Evolutionary conservation across 2,329 filamentous ascomycete species (phyloP).

Genomic region (Colletotrichum truncatum): DNA sequence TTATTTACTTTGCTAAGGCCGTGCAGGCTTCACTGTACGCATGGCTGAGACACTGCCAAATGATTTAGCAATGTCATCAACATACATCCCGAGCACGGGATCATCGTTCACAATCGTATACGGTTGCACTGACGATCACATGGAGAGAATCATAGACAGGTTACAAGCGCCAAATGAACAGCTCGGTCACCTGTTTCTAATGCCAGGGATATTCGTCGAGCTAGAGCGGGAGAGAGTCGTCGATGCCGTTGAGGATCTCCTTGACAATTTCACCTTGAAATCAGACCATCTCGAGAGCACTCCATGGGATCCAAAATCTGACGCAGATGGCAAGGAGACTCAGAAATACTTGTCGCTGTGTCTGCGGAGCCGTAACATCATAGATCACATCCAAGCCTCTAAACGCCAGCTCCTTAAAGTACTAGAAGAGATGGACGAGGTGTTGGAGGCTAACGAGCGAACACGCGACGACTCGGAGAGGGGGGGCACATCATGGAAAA

Average conservation of each 20-base stretch:
- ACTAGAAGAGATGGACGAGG: background rate
- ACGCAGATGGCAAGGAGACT: background rate
- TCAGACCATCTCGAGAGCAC: background rate
- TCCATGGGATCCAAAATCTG: background rate
- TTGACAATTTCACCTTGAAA: background rate
- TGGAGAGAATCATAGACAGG: background rate
- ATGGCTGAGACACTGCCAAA: background rate
- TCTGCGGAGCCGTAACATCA: background rate
- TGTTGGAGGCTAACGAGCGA: background rate
- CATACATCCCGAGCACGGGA: background rate
- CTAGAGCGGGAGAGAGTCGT: background rate
- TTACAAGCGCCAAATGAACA: background rate
- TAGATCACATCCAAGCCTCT: background rate
- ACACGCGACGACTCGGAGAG: background rate
- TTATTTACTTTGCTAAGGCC: background rate
- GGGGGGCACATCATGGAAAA: background rate
- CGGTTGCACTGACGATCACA: conserved; percentile 1
- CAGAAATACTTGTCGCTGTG: background rate
- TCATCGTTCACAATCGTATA: background rate
- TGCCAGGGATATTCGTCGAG: conserved; percentile 1
- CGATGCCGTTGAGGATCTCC: background rate
- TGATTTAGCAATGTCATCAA: conserved; percentile 2
- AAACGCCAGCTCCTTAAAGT: conserved; percentile 1
- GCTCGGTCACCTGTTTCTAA: background rate
- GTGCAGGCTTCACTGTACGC: background rate